These are phyloP conservation scores for Leishmania lainsoni DNA, from an alignment of 208 protist genomes.

Conservation along the genomic window DNA sequence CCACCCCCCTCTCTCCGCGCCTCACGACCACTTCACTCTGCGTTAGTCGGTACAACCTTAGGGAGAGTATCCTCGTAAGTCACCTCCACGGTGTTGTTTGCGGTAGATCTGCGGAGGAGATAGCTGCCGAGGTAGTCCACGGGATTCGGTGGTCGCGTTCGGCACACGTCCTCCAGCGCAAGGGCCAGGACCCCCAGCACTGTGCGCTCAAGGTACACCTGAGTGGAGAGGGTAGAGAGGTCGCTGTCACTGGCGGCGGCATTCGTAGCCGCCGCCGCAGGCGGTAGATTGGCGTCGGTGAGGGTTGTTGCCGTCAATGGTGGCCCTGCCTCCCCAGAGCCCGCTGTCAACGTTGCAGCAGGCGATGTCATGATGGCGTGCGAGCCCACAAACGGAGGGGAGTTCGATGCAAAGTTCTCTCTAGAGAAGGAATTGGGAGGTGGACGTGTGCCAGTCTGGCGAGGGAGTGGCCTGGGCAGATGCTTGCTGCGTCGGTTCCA, in stretches of 20 bases:
- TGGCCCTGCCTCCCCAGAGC: background rate
- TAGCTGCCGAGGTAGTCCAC: conserved; percentile 92
- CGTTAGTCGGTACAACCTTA: conserved; percentile 8
- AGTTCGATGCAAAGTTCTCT: background rate
- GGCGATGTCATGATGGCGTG: conserved; percentile 6
- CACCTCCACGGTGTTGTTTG: conserved; percentile 74
- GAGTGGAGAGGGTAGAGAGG: conserved; percentile 28
- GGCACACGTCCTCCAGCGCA: conserved; percentile 84
- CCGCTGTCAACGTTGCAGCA: background rate
- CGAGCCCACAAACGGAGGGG: background rate
- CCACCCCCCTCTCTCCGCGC: background rate
- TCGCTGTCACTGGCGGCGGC: background rate
- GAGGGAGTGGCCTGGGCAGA: background rate
- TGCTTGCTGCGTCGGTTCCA: background rate
- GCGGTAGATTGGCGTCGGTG: conserved; percentile 10
- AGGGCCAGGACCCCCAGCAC: conserved; percentile 88
- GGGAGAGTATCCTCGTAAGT: conserved; percentile 55
- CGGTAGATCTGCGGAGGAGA: conserved; percentile 76
- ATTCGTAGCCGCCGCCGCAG: background rate
- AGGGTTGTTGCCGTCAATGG: background rate
- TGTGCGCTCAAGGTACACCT: conserved; percentile 87
- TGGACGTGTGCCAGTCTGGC: background rate
- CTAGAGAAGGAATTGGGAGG: background rate
- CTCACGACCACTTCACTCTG: background rate
- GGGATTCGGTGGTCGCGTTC: conserved; percentile 90